phyloP scores from a whole-genome alignment of 2,329 filamentous ascomycete genomes.

The Ophiocordyceps robertsii region DNA sequence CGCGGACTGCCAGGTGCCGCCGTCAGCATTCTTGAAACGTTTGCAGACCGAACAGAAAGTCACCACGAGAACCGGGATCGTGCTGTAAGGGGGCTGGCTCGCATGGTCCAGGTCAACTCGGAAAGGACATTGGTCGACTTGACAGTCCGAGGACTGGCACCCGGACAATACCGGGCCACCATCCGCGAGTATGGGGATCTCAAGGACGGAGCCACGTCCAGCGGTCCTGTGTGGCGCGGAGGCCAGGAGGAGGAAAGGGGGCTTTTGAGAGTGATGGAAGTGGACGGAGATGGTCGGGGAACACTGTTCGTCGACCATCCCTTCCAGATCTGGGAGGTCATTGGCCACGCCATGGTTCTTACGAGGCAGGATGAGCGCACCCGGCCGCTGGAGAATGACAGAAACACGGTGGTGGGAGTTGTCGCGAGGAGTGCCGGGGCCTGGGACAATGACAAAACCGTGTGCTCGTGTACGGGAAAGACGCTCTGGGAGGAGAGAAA shows the following conservation, averaged over 20 bases:
- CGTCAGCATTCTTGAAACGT: constrained; percentile 91
- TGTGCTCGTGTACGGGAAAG: constrained; percentile 96
- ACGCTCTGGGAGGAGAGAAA: constrained; percentile 94
- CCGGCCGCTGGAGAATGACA: constrained; percentile 55
- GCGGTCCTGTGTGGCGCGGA: constrained; percentile 68
- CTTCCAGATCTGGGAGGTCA: constrained; percentile 90
- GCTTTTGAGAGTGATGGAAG: constrained; percentile 59
- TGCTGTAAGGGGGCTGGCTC: constrained; percentile 70
- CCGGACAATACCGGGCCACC: constrained; percentile 72
- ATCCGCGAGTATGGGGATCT: constrained; percentile 82
- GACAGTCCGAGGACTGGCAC: constrained; percentile 67
- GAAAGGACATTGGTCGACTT: constrained; percentile 75
- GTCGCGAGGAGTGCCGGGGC: constrained; percentile 93
- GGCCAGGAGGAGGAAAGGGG: constrained; percentile 31
- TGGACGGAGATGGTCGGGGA: constrained; percentile 64
- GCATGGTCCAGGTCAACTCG: constrained; percentile 83
- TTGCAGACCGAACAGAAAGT: constrained; percentile 42
- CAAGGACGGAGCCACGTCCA: constrained; percentile 66
- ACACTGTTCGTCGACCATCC: constrained; percentile 68
- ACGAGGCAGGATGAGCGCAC: constrained; percentile 44
- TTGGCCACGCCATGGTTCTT: constrained; percentile 84
- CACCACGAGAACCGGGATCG: constrained; percentile 25
- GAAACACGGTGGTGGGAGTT: constrained; percentile 79
- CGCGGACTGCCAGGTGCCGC: constrained; percentile 46
- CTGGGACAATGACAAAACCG: constrained; percentile 98